Base-by-base conservation (phyloP, 148 eudicot species). In the Simmondsia chinensis region DNA sequence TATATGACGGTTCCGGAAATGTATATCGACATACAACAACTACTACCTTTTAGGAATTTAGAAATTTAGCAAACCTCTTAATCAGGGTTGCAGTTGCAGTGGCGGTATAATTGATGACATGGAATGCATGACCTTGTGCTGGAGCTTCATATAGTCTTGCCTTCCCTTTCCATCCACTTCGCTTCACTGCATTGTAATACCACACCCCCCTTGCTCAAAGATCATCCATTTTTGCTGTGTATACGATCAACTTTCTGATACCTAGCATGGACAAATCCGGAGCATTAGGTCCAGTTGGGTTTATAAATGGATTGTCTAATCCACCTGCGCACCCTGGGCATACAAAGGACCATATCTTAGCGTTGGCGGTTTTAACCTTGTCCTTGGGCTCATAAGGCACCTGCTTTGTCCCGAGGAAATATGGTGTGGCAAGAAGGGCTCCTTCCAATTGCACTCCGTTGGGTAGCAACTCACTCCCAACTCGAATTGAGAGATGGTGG, bases 311-410 rank as follows among this genome's bases (percentile, higher is more conserved):
- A 26, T 58, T 43, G 33, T 79, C 73, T 0, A 71, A 56, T 3
- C 86, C 75, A 4, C 54, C 55, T 2, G 9, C 25, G 4, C 70
- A 64, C 1, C 22, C 27, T 0, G 55, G 70, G 40, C 55, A 71
- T 2, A 59, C 77, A 23, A 67, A 61, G 21, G 42, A 33, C 94
- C 94, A 87, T n/a, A 63, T 23, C 14, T 36, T 38, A 12, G 64
- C 46, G 13, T 49, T 21, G 0, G 53, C 40, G 6, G 54, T 32
- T 44, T 15, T 11, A 0, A 33, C 34, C 6, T 52, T 23, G 6
- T 7, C 21, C 2, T 15, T 21, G 22, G 59, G 39, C 43, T 52
- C 54, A 22, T 15, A 24, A 29, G 70, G 34, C 14, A 67, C 68
- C 38, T 48, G 22, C 30, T 50, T 44, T 1, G 66, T 57, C 18